phyloP scores from a whole-genome alignment of 2,329 filamentous ascomycete genomes.

The Paraphoma sp. region DNA sequence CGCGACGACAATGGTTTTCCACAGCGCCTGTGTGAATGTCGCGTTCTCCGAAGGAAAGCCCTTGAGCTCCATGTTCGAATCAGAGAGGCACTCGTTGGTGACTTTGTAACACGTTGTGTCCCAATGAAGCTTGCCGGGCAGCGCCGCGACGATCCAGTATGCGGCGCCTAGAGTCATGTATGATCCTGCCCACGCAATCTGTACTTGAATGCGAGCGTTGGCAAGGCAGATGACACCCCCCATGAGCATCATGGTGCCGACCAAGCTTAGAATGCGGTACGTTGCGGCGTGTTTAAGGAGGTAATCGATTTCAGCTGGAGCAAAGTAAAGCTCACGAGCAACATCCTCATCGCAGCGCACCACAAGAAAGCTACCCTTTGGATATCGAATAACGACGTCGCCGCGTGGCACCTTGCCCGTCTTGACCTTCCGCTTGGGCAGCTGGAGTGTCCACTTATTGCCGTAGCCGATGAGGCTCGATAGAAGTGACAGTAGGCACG shows the following conservation, averaged over 20 bases:
- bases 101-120: conserved; percentile 55
- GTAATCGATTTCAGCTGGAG: conserved; percentile 59
- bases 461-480: conserved; percentile 57
- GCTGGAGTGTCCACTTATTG: conserved; percentile 57
- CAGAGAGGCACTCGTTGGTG: conserved; percentile 43
- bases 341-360: conserved; percentile 58
- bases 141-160: conserved; percentile 60
- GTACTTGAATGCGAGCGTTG: conserved; percentile 56
- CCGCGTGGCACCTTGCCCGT: conserved; percentile 44
- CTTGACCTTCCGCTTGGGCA: conserved; percentile 47
- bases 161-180: conserved; percentile 58
- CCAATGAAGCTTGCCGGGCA: conserved; percentile 57
- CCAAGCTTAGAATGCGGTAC: conserved; percentile 56
- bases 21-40: conserved; percentile 56
- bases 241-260: conserved; percentile 61
- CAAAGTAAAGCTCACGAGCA: conserved; percentile 60
- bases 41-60: conserved; percentile 38
- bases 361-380: conserved; percentile 58
- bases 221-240: conserved; percentile 59
- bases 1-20: conserved; percentile 57
- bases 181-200: conserved; percentile 57
- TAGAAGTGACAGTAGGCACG: conserved; percentile 55
- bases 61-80: conserved; percentile 43
- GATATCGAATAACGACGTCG: conserved; percentile 59
- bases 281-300: conserved; percentile 47